Base-by-base conservation (phyloP, 2,329 filamentous ascomycete species). In the Colletotrichum echinochloae region DNA sequence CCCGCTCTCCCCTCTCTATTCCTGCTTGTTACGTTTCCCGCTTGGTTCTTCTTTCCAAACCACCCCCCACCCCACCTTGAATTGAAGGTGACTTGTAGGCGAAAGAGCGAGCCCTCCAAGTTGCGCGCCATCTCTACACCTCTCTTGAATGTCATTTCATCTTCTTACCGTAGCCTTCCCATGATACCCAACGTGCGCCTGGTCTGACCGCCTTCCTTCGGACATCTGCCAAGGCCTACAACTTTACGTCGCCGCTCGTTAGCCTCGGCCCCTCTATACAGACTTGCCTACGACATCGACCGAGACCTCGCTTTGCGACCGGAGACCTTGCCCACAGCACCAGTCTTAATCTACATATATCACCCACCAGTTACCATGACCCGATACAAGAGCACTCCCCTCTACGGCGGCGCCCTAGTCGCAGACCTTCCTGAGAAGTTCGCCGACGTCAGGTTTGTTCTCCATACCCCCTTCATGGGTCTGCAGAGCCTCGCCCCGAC, bases 371-470 rank as follows among this genome's bases (percentile, higher is more conserved):
- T 14, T 20, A 57, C 20, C 54, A 89, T 87, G 86, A 81, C 88
- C 74, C 79, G 81, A 35, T 94, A 87, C 81, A 83, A 83, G 72
- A 84, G 78, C 75, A 90, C 86, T 57, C 83, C 87, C 65, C 89
- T 95, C 56, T 95, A 90, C 78, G 92, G 92, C 78, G 92, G 91
- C 78, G 92, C 92, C 71, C 88, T 94, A 73, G 84, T 87, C 74
- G 88, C 86, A 76, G 91, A 94, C 72, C 83, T 94, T 18, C 92
- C 92, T 18, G 79, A 84, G 61, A 86, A 85, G 73, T 94, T 93
- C 79, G 88, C 88, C 74, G 92, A 95, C 76, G 91, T 93, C 68
- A 94, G 91, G 92, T 93, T 83, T 73, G 81, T 66, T 60, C 4
- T 16, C 49, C 59, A 28, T 14, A 16, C 33, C 8, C 8, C 26